These are phyloP conservation scores for Arabidopsis arenosa DNA, from an alignment of 345 rosid genomes.

Conservation along the genomic window DNA sequence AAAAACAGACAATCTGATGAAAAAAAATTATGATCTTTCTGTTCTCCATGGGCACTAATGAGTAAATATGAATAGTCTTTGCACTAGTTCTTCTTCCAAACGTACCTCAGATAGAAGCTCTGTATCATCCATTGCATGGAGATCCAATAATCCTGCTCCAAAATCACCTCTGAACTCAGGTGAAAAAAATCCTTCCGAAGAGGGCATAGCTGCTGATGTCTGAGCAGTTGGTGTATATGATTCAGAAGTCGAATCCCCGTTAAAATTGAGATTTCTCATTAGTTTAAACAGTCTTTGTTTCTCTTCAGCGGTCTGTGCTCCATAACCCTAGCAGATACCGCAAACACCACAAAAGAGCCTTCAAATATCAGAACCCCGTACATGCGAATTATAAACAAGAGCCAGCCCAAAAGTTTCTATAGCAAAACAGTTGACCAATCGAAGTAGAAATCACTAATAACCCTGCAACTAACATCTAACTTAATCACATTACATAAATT, in stretches of 20 bases:
- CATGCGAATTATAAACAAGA: neutral
- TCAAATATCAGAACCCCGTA: constrained; percentile 15
- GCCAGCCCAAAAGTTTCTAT: neutral
- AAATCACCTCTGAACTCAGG: constrained; percentile 96
- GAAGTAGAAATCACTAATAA: constrained; percentile 15
- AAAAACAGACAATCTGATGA: constrained; percentile 5
- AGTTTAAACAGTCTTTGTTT: constrained; percentile 92
- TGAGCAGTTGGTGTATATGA: constrained; percentile 69
- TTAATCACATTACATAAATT: constrained; percentile 1
- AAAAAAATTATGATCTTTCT: neutral
- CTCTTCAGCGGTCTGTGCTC: constrained; percentile 96
- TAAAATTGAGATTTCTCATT: constrained; percentile 94
- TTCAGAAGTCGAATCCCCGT: constrained; percentile 88
- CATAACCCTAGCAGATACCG: constrained; percentile 68
- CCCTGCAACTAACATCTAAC: constrained; percentile 5
- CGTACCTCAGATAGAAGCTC: constrained; percentile 94
- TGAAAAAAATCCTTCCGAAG: constrained; percentile 83
- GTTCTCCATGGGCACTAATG: constrained; percentile 4
- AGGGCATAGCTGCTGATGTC: constrained; percentile 58
- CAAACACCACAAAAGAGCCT: constrained; percentile 30
- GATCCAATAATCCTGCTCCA: constrained; percentile 99
- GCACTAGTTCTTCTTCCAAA: constrained; percentile 8
- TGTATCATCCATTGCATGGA: constrained; percentile 98
- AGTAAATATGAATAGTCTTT: neutral
- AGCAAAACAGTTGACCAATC: neutral